Evolutionary conservation across 805 yeast species (phyloP).

Genomic region (Ogataea nitratoaversa): DNA sequence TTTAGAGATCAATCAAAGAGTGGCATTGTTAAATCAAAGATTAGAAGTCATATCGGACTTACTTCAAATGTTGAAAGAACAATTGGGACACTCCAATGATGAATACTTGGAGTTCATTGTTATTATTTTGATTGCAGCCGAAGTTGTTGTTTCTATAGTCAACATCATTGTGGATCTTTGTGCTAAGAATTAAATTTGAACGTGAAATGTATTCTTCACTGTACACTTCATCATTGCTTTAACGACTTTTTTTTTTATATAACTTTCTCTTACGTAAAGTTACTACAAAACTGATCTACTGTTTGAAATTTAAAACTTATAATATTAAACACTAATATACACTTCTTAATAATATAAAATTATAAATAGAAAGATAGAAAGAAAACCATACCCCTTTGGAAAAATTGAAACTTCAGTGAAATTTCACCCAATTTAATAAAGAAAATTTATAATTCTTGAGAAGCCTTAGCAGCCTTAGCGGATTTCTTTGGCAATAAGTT

Average conservation of each 20-base stretch:
- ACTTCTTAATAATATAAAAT: constrained; percentile 17
- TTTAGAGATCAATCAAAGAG: constrained; percentile 91
- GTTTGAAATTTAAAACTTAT: constrained; percentile 14
- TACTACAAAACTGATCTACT: neutral
- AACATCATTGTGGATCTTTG: constrained; percentile 52
- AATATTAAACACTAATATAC: constrained; percentile 27
- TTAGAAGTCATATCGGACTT: constrained; percentile 91
- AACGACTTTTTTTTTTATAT: too few species aligned
- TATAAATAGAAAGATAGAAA: constrained; percentile 9
- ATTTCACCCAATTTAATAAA: neutral
- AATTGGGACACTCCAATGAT: constrained; percentile 90
- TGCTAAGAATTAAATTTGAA: constrained; percentile 15
- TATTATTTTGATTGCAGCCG: constrained; percentile 85
- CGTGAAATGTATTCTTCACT: too few species aligned
- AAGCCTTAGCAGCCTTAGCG: constrained; percentile 48
- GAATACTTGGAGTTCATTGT: constrained; percentile 90
- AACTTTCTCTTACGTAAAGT: too few species aligned
- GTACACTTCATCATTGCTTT: too few species aligned
- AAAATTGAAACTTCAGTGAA: constrained; percentile 5
- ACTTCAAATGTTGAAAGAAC: constrained; percentile 94
- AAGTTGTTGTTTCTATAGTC: constrained; percentile 81
- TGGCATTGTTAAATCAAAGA: constrained; percentile 82
- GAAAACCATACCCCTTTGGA: constrained; percentile 11
- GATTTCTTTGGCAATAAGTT: constrained; percentile 71
- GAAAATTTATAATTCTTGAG: constrained; percentile 49